Base-by-base conservation (phyloP, 106 monocot genomes). In the Triglochin maritima region DNA sequence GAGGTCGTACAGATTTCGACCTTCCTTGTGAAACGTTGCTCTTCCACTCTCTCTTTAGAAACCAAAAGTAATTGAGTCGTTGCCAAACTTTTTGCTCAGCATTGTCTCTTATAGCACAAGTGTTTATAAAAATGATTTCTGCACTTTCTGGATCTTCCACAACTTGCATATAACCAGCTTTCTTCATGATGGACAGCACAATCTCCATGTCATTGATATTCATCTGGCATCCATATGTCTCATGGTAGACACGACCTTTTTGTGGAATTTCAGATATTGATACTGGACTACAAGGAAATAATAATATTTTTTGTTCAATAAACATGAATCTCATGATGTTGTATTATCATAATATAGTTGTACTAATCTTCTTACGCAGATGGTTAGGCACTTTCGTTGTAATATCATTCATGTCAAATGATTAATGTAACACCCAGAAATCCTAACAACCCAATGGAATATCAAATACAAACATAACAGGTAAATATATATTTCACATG, bases 51-150 rank as follows among this genome's bases (percentile, higher is more conserved):
- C 96, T 85, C 85, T 96, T 96, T n/a, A 96, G 73, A 72, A 96
- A 96, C 96, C 96, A 96, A 74, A 96, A 96, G 64, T 96, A 96
- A 69, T 96, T 96, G 15, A 96, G 88, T 63, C 96, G 80, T 47
- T 96, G 96, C 96, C 96, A 96, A 8, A 96, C 96, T 67, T 91
- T 96, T 75, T 96, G 96, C 51, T 96, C 96, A 17, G 96, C 96
- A 73, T 96, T 96, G 73, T 96, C 91, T 29, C 96, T 74, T 63
- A 96, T 96, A 49, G 96, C 96, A 70, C 96, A 96, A 2, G 96
- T 96, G 69, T 91, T 96, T 77, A 96, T 96, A 59, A 96, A 96
- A 44, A 96, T 96, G 16, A 96, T 54, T 79, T 96, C 96, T 17
- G 96, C 96, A 72, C 72, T 85, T 71, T 91, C 96, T 8, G 96